Evolutionary conservation across 108 stramenopile genomes (phyloP).

Genomic region (Skeletonema grethae): DNA sequence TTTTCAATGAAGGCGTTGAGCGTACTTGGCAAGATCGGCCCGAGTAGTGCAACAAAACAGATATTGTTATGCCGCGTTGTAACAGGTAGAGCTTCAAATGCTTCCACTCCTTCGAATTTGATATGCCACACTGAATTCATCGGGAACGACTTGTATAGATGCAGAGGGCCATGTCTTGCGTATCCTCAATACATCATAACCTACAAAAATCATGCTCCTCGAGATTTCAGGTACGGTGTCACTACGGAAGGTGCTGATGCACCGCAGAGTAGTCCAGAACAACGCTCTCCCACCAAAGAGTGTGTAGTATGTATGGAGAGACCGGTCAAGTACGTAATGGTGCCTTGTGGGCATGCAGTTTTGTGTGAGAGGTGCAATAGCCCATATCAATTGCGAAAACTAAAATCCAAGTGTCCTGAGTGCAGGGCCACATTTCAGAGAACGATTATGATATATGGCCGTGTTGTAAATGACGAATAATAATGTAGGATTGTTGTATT

Average conservation of each 20-base stretch:
- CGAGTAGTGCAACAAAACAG: not conserved
- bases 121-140: slow-evolving; percentile 14
- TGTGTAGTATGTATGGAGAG: slow-evolving; percentile 46
- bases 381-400: slow-evolving; percentile 15
- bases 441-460: slow-evolving; percentile 26
- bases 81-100: slow-evolving; percentile 24
- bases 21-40: slow-evolving; percentile 8
- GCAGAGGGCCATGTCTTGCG: slow-evolving; percentile 21
- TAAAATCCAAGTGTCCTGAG: slow-evolving; percentile 41
- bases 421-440: slow-evolving; percentile 22
- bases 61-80: slow-evolving; percentile 38
- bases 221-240: not conserved
- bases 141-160: slow-evolving; percentile 14
- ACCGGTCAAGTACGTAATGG: slow-evolving; percentile 20
- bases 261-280: not conserved
- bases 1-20: slow-evolving; percentile 13
- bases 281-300: slow-evolving; percentile 26
- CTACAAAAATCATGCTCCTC: slow-evolving; percentile 15
- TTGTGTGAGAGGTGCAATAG: slow-evolving; percentile 32
- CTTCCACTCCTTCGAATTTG: not conserved
- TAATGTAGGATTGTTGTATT: not conserved
- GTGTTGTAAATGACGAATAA: slow-evolving; percentile 45
- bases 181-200: slow-evolving; percentile 48
- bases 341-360: slow-evolving; percentile 53
- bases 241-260: not conserved